phyloP scores from a whole-genome alignment of 1,284 basidiomycete species.

The Tylopilus sp. region DNA sequence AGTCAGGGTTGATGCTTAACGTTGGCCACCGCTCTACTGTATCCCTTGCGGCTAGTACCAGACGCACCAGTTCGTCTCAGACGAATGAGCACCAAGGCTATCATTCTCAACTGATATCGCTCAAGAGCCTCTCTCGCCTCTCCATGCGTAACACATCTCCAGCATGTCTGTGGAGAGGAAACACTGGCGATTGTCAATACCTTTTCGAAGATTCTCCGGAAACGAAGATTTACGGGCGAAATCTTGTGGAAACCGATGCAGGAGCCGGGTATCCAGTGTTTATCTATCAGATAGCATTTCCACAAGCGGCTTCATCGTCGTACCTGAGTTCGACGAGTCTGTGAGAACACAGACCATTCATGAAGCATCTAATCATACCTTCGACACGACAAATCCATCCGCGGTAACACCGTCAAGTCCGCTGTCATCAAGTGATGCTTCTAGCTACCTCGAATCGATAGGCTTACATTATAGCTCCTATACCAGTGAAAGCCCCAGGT shows the following conservation, averaged over 20 bases:
- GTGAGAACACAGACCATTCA: not conserved
- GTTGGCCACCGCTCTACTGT: no score
- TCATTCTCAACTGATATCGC: not conserved
- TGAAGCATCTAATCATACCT: not conserved
- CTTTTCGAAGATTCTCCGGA: conserved; percentile 19
- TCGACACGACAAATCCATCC: not conserved
- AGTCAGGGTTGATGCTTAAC: not conserved
- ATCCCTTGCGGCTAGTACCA: not conserved
- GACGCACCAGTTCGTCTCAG: not conserved
- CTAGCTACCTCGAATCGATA: not conserved
- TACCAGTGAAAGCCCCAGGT: not conserved
- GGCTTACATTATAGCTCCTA: conserved; percentile 1
- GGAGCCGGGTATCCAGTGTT: conserved; percentile 19
- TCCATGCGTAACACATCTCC: conserved; percentile 12
- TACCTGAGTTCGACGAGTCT: conserved; percentile 27
- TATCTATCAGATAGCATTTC: conserved; percentile 19
- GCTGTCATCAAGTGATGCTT: not conserved
- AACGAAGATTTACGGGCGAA: conserved; percentile 6
- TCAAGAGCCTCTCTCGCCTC: not conserved
- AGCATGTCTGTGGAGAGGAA: conserved; percentile 29
- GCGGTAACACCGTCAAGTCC: not conserved
- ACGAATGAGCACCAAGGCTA: not conserved
- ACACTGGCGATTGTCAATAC: conserved; percentile 21
- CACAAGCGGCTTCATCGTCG: conserved; percentile 18
- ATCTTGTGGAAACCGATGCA: not conserved